Evolutionary conservation across 2,329 filamentous ascomycete species (phyloP), one percentile per base, ranked within the genome.

Genomic region (Grosmannia huntii): DNA sequence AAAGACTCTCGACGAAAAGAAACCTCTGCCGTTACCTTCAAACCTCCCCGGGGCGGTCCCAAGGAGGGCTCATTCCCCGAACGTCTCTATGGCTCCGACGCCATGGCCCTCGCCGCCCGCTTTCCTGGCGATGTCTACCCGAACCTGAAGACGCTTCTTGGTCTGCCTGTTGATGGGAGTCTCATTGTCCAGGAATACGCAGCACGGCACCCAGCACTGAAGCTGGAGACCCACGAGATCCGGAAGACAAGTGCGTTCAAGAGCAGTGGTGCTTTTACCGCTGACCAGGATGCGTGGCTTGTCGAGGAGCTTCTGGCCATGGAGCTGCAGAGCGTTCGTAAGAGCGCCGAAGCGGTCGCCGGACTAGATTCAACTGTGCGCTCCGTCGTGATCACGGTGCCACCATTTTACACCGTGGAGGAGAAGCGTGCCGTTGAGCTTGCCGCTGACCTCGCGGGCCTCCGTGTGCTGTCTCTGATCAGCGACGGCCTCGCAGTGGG

Each of bases 1-100:
- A 99, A 97, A 71, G 94, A 99, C 74, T 96, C 94, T 33, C 89
- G 95, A 72, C 87, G 94, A 68, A 99, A 99, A 77, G 94, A 99
- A 71, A 82, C 82, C 27, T 89, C 91, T 2, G 91, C 90, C 49
- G 84, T 99, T 65, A 87, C 90, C 50, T 97, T 99, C 76, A 97
- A 99, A 74, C 90, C 91, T 44, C 79, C 83, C n/a, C 81, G 81
- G 65, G 75, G 80, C 66, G 81, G 80, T 57, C 77, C 82, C 60
- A 80, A 81, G 66, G 76, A 77, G 64, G 85, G 82, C 57, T 73
- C 76, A 21, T 96, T 87, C 70, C 94, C 94, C 46, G 94, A 99
- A 73, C 81, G 94, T 66, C 81, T 87, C 60, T 99, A 97, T 69
- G 94, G 94, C 69, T 88, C 87, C 63, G 91, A 97, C 74, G 92